phyloP scores from a whole-genome alignment of 2,329 filamentous ascomycete species.

The Fusarium pilosicola region DNA sequence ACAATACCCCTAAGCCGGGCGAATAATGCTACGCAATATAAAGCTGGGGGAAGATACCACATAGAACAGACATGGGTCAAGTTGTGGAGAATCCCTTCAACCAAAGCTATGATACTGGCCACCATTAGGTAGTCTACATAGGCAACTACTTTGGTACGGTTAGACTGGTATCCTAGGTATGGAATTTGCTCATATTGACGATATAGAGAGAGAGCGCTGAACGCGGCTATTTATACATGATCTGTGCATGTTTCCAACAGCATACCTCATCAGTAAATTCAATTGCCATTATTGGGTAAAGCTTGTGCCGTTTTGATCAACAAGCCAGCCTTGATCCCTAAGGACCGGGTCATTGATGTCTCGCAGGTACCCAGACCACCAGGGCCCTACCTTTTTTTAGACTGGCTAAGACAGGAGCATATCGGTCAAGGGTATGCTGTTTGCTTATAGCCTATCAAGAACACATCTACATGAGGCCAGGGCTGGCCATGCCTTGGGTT shows the following conservation, averaged over 20 bases:
- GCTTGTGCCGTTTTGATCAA: conserved; percentile 10
- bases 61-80: conserved; percentile 32
- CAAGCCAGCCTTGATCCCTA: background rate
- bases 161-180: background rate
- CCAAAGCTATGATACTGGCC: background rate
- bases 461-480: background rate
- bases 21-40: conserved; percentile 22
- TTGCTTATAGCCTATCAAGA: background rate
- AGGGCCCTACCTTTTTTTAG: conserved; percentile 12
- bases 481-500: conserved; percentile 1
- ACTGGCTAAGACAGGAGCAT: conserved; percentile 4
- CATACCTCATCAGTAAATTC: background rate
- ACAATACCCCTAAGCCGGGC: background rate
- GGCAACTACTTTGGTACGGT: background rate
- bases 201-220: background rate
- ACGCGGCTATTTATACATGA: background rate
- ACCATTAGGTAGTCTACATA: background rate
- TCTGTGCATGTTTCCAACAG: background rate
- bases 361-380: conserved; percentile 18
- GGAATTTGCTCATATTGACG: background rate
- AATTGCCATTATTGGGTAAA: background rate
- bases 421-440: conserved; percentile 7
- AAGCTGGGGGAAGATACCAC: conserved; percentile 30
- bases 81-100: conserved; percentile 20
- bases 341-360: background rate